Base-by-base conservation (phyloP, 768 basidiomycete genomes). In the Piloderma croceum region DNA sequence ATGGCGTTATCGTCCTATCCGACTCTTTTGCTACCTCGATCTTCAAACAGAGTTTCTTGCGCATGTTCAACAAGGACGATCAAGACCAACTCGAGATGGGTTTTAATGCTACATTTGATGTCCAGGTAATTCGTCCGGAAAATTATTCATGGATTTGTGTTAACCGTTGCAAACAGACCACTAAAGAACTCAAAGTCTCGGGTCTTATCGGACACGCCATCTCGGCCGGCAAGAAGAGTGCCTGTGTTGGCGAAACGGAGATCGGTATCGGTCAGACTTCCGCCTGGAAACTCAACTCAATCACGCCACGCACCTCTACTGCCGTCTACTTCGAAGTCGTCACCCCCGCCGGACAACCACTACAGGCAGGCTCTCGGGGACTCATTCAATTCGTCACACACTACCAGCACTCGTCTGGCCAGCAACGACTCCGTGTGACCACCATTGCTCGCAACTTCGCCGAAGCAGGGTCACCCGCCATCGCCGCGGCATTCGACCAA, bases 261-360 rank as follows among this genome's bases (percentile, higher is more conserved):
- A 98, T 99, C 44, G 96, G 96, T 58, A 94, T 99, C 45, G 94
- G 93, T 23, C 90, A 93, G 59, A 99, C 96, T 0, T 96, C 94
- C 7, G 94, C 92, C 1, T 99, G 96, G 96, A 96, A 90, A 65
- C 77, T 98, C 52, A 96, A 94, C 67, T 74, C 81, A 38, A 76
- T 99, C 48, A 90, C 79, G 1, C 90, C 91, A 4, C 83, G 75
- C 41, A 90, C 91, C 2, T 82, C 94, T 1, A 76, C 84, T 36
- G 94, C 81, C 21, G 90, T 94, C 24, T 99, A 98, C 68, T 97
- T 99, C 57, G 96, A 99, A 60, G 96, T 98, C 21, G 96, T 97
- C 46, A 93, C 93, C 1, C 93, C 92, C 18, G 92, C 93, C 13
- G 94, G 93, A 2, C 91, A 97, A 56, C 84, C 92, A 1, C 70